Percentiles rank a stretch among this genome's conserved stretches.
Conservation (phyloP, 495 filamentous ascomycete species). For the Glarea lozoyensis region DNA sequence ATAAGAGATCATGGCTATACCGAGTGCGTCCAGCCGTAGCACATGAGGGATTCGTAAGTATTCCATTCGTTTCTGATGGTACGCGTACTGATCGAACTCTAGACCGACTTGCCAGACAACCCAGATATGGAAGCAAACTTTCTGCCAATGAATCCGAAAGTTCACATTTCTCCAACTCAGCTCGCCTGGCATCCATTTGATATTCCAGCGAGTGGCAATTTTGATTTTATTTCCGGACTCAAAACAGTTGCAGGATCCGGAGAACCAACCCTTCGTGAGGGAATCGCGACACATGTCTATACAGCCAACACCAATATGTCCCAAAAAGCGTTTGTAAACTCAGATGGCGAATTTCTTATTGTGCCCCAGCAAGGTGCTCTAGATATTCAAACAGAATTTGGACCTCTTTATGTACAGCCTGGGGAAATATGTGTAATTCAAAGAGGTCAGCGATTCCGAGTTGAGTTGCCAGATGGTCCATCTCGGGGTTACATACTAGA, state of each 20-base stretch:
- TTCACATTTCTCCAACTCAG: conserved; percentile 54
- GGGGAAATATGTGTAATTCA: conserved; percentile 67
- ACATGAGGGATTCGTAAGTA: conserved; percentile 45
- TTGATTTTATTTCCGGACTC: conserved; percentile 57
- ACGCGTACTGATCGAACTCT: conserved; percentile 27
- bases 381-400: conserved; percentile 64
- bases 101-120: conserved; percentile 20
- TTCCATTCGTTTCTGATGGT: conserved; percentile 25
- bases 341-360: conserved; percentile 64
- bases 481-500: conserved; percentile 65
- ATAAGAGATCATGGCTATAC: conserved; percentile 67
- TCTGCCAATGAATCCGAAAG: conserved; percentile 22
- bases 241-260: conserved; percentile 59
- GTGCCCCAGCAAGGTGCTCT: conserved; percentile 59
- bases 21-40: conserved; percentile 57
- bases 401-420: conserved; percentile 52
- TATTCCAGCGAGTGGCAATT: conserved; percentile 31
- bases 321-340: conserved; percentile 50
- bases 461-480: conserved; percentile 47
- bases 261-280: conserved; percentile 54
- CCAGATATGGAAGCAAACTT: conserved; percentile 32
- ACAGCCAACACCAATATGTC: conserved; percentile 58
- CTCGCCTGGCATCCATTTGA: conserved; percentile 65
- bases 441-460: conserved; percentile 56
- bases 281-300: conserved; percentile 57